Percentiles rank a stretch among this genome's conserved stretches.
These are phyloP conservation scores for Scedosporium aurantiacum DNA, from an alignment of 2,329 filamentous ascomycete genomes.

Conservation along the genomic window DNA sequence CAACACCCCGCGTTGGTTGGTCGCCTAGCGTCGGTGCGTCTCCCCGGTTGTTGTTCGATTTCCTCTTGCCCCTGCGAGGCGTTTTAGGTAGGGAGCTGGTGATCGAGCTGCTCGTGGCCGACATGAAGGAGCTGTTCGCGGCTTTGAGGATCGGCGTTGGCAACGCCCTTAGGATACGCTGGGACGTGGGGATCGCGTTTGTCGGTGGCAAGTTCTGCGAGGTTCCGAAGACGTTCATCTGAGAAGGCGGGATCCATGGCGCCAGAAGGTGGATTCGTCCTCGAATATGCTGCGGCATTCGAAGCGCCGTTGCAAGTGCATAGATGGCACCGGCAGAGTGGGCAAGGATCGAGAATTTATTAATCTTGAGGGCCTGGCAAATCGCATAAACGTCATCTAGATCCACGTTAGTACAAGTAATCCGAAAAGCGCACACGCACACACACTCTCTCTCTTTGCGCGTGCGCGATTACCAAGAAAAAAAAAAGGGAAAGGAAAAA, in stretches of 20 bases:
- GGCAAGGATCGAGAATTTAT: conserved; percentile 89
- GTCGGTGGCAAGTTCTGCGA: conserved; percentile 67
- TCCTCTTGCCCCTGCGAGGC: conserved; percentile 49
- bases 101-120: conserved; percentile 76
- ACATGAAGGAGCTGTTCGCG: conserved; percentile 93
- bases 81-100: conserved; percentile 65
- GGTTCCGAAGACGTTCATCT: conserved; percentile 68
- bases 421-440: neutral
- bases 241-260: conserved; percentile 93
- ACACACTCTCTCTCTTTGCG: too few species aligned
- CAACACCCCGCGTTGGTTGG: conserved; percentile 13
- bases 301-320: conserved; percentile 83
- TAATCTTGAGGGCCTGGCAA: conserved; percentile 83
- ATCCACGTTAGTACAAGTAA: neutral
- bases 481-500: conserved; percentile 7
- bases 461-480: neutral
- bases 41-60: conserved; percentile 29
- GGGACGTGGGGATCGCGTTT: conserved; percentile 80
- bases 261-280: conserved; percentile 89
- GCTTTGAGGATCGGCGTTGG: conserved; percentile 87
- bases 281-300: conserved; percentile 91
- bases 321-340: conserved; percentile 98
- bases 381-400: conserved; percentile 77
- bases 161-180: conserved; percentile 79
- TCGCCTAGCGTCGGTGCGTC: conserved; percentile 19